Evolutionary conservation across 176 grass and related monocot species (phyloP).

Genomic region (Hsuehochloa calcarea): DNA sequence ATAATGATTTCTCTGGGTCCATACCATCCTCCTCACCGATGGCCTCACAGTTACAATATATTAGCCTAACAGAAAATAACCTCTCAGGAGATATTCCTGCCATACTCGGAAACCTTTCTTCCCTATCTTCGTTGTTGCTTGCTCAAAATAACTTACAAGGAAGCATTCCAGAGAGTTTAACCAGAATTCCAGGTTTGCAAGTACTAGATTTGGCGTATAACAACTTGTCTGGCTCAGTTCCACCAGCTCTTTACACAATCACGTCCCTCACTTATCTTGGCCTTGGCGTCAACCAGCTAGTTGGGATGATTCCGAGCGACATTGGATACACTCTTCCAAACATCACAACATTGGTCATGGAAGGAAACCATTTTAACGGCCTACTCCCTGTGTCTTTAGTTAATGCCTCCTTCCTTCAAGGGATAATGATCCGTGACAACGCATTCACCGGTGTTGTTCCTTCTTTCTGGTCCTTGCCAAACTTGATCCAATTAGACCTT

Average conservation of each 20-base stretch:
- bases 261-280: not conserved
- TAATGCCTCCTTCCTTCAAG: conserved; percentile 1
- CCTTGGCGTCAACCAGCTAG: not conserved
- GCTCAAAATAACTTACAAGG: not conserved
- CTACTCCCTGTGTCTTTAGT: not conserved
- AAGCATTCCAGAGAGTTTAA: not conserved
- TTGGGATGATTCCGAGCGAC: not conserved
- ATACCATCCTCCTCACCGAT: not conserved
- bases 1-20: not conserved
- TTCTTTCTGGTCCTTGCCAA: not conserved
- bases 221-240: conserved; percentile 12
- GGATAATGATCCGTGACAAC: not conserved
- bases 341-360: not conserved
- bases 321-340: not conserved
- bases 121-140: not conserved
- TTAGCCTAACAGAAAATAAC: conserved; percentile 17
- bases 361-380: not conserved
- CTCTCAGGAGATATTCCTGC: conserved; percentile 34
- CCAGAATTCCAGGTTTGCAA: not conserved
- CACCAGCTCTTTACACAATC: conserved; percentile 5
- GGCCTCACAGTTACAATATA: not conserved
- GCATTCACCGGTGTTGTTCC: not conserved
- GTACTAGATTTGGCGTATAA: not conserved
- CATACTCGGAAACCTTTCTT: conserved; percentile 36
- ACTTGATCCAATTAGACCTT: not conserved